A percentile compares a stretch with the other conserved stretches of the same genome.
Conservation (phyloP, 371 early-diverging fungal species). For the Mucor sp. region DNA sequence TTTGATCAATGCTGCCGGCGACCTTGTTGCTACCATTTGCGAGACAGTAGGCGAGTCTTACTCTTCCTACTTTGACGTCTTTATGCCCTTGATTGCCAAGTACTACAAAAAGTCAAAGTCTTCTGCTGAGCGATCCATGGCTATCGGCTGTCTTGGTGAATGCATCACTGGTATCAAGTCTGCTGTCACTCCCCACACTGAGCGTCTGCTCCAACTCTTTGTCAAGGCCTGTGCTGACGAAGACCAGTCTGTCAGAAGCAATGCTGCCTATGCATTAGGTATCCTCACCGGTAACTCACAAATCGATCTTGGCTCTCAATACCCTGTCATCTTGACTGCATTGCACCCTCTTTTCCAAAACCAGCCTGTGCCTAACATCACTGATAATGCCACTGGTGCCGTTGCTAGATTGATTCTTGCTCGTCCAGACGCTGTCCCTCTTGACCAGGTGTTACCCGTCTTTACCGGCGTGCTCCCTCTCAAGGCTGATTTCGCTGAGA, state of each 20-base stretch:
- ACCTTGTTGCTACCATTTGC: slow-evolving; percentile 80
- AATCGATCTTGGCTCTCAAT: slow-evolving; percentile 72
- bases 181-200: slow-evolving; percentile 79
- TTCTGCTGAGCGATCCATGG: slow-evolving; percentile 84
- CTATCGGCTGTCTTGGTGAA: slow-evolving; percentile 88
- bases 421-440: slow-evolving; percentile 70
- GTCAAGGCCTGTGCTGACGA: slow-evolving; percentile 73
- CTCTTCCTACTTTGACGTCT: slow-evolving; percentile 70
- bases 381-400: slow-evolving; percentile 80
- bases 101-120: slow-evolving; percentile 79
- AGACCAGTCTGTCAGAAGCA: slow-evolving; percentile 83
- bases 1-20: slow-evolving; percentile 80
- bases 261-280: slow-evolving; percentile 86
- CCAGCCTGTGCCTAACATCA: slow-evolving; percentile 64
- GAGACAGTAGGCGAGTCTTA: slow-evolving; percentile 75
- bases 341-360: slow-evolving; percentile 75
- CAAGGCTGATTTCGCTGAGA: slow-evolving; percentile 79
- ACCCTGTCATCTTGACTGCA: slow-evolving; percentile 68
- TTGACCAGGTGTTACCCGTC: slow-evolving; percentile 76
- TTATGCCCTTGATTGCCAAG: slow-evolving; percentile 80
- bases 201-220: slow-evolving; percentile 65
- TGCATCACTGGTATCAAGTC: slow-evolving; percentile 73
- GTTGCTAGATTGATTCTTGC: slow-evolving; percentile 46
- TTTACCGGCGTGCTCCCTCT: slow-evolving; percentile 74
- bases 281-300: slow-evolving; percentile 70